These are phyloP conservation scores for Cornus kousa DNA, from an alignment of 148 eudicot species.

Conservation along the genomic window DNA sequence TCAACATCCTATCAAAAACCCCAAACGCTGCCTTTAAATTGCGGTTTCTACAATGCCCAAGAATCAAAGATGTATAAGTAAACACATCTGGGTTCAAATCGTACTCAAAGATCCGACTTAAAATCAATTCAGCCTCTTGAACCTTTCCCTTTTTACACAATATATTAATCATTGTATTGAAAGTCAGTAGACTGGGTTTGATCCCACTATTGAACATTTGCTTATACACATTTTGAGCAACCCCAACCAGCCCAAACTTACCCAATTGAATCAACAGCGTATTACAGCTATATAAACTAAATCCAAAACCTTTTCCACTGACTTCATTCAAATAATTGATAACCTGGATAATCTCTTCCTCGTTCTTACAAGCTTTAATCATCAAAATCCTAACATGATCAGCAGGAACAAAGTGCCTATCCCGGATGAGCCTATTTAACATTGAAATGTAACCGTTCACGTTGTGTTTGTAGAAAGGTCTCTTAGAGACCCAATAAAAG, in stretches of 20 bases:
- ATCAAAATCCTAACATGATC: constrained; percentile 57
- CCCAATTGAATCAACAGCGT: constrained; percentile 63
- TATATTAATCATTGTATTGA: constrained; percentile 68
- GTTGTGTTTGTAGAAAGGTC: constrained; percentile 49
- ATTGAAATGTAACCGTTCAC: constrained; percentile 42
- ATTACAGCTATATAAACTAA: constrained; percentile 59
- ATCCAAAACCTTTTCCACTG: constrained; percentile 36
- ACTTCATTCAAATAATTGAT: constrained; percentile 48
- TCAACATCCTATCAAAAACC: constrained; percentile 55
- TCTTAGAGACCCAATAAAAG: constrained; percentile 63
- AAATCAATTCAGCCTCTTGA: constrained; percentile 43
- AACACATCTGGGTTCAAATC: constrained; percentile 62
- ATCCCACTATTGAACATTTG: constrained; percentile 47
- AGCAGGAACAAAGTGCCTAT: constrained; percentile 30
- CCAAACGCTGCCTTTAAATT: constrained; percentile 47
- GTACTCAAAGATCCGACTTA: constrained; percentile 39
- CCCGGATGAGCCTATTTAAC: constrained; percentile 57
- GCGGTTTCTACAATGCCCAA: constrained; percentile 61
- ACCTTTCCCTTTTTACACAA: constrained; percentile 65
- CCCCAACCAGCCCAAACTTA: constrained; percentile 52
- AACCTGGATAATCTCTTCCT: constrained; percentile 44
- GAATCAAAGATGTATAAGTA: constrained; percentile 63
- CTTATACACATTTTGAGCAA: constrained; percentile 46
- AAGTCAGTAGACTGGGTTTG: constrained; percentile 58
- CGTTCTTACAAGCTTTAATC: constrained; percentile 51